phyloP scores from a whole-genome alignment of 805 yeast species.

The Teunomyces funiuensis region DNA sequence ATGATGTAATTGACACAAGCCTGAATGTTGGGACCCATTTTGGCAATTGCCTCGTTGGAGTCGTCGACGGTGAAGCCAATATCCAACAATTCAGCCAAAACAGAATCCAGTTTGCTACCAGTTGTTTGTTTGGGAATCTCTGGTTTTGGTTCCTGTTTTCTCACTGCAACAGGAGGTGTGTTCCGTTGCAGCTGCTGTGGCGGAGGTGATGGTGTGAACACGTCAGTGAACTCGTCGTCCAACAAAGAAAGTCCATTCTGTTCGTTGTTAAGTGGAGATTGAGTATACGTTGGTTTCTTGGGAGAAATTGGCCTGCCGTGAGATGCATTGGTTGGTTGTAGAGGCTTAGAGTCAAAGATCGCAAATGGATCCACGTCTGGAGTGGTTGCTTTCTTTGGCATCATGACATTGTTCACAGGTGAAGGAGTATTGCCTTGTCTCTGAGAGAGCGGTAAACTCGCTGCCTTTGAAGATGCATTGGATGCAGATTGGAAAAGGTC shows the following conservation, averaged over 20 bases:
- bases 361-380: conserved; percentile 25
- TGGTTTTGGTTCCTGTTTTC: background rate
- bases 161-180: background rate
- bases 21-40: conserved; percentile 60
- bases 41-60: conserved; percentile 58
- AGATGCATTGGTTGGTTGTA: conserved; percentile 1
- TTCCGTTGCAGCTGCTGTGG: background rate
- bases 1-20: conserved; percentile 67
- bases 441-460: background rate
- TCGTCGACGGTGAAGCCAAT: conserved; percentile 73
- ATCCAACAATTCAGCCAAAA: conserved; percentile 69
- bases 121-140: background rate
- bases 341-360: conserved; percentile 14
- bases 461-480: conserved; percentile 6
- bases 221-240: conserved; percentile 47
- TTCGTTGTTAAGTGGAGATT: background rate
- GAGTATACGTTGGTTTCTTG: background rate
- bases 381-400: background rate
- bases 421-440: conserved; percentile 2
- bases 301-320: background rate
- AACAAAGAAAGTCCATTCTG: conserved; percentile 20
- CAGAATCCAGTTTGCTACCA: conserved; percentile 33
- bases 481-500: conserved; percentile 35
- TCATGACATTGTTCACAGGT: conserved; percentile 2
- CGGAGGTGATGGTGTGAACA: conserved; percentile 17